phyloP scores from a whole-genome alignment of 2,329 filamentous ascomycete species.

The Xylariaceae sp. region DNA sequence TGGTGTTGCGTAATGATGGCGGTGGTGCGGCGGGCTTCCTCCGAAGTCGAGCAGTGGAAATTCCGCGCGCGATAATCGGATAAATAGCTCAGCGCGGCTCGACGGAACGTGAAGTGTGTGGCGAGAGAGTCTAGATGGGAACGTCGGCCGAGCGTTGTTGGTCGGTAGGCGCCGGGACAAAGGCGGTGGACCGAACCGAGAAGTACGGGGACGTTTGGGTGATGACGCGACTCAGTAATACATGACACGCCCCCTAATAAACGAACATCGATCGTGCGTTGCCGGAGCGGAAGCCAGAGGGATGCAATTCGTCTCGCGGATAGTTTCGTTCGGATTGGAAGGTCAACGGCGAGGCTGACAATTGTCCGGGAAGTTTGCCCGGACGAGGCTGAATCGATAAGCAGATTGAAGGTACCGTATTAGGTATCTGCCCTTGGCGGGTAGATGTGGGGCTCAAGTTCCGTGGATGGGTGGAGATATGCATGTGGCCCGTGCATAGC shows the following conservation, averaged over 20 bases:
- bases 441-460: constrained; percentile 2
- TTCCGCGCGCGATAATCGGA: too few species aligned
- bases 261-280: too few species aligned
- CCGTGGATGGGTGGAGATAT: neutral
- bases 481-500: neutral
- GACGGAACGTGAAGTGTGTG: too few species aligned
- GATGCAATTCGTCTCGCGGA: constrained; percentile 6
- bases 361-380: constrained; percentile 24
- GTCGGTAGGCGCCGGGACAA: neutral
- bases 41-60: too few species aligned
- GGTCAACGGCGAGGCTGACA: constrained; percentile 23
- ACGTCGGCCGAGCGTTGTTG: neutral
- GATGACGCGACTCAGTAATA: neutral
- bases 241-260: neutral
- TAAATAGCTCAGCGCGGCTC: neutral
- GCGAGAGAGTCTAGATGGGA: neutral
- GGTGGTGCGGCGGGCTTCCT: neutral
- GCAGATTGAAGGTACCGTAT: constrained; percentile 8
- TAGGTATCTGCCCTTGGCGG: too few species aligned
- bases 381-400: constrained; percentile 25
- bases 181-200: neutral
- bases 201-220: neutral
- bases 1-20: neutral
- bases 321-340: constrained; percentile 3
- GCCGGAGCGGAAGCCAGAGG: neutral